Base-by-base conservation (phyloP, 352 stramenopile species). In the Phytopythium vexans region DNA sequence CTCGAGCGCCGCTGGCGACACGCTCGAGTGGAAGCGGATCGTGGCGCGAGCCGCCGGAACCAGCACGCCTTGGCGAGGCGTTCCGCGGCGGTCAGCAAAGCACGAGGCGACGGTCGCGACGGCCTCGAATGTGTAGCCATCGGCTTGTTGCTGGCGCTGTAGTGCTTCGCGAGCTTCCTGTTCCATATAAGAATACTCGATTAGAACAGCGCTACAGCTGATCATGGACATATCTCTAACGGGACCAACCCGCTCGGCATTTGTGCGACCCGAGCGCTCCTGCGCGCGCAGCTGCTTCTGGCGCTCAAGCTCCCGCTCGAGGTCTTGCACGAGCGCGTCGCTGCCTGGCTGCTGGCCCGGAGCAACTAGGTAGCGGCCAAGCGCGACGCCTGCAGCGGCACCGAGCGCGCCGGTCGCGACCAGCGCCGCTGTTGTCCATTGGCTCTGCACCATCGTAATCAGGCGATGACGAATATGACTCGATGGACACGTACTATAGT, bases 1-100 rank as follows among this genome's bases (percentile, higher is more conserved):
- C 56, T 94, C 75, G 37, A 96, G 79, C 42, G 86, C 74, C 0
- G 78, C 71, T 4, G 81, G 72, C 7, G 88, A 78, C 39, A 96
- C 78, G 60, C 57, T 82, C 36, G 82, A 79, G 56, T 77, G 78
- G 50, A 96, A 89, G 48, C 74, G 72, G 56, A 96, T 83, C 39
- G 78, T 79, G 2, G 81, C 85, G 12, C 79, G 58, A 7, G 86
- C 65, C 16, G 72, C 74, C 14, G 78, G 68, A 42, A 93, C 85
- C 8, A 96, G 72, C 35, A 68, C 66, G 14, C 84, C 86, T 68
- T 96, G 88, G 8, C 88, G 70, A 0, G 88, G 88, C 12, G 87
- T 95, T 9, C 88, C 88, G 14, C 86, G 86, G n/a, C 87, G 82
- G 56, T 96, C 83, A 0, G 68, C 77, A 48, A 95, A 96, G 57